Percentiles rank a stretch among this genome's conserved stretches.
These are phyloP conservation scores for Fonsecaea pedrosoi DNA, from an alignment of 2,329 filamentous ascomycete genomes.

Conservation along the genomic window DNA sequence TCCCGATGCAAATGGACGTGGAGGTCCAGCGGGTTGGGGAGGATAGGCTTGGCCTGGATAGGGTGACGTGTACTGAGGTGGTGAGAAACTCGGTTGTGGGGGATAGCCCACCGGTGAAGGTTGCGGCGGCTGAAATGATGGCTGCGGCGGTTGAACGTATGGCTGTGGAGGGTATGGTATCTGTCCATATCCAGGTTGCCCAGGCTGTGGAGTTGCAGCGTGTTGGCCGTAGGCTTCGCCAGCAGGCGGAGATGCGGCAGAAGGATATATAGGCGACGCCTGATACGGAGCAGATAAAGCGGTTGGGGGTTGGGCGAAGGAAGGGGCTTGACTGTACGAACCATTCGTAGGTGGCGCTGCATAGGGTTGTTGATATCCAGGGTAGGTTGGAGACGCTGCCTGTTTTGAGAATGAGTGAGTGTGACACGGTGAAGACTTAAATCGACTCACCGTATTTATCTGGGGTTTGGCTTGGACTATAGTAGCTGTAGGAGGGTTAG, in stretches of 20 bases:
- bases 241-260: slow-evolving; percentile 27
- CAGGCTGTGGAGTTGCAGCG: slow-evolving; percentile 40
- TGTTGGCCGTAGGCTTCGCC: slow-evolving; percentile 32
- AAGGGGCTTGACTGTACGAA: slow-evolving; percentile 37
- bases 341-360: slow-evolving; percentile 35
- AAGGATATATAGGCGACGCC: slow-evolving; percentile 23
- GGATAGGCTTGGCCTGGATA: slow-evolving; percentile 48
- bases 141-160: slow-evolving; percentile 24
- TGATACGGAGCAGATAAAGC: slow-evolving; percentile 30
- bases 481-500: slow-evolving; percentile 56
- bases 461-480: slow-evolving; percentile 46
- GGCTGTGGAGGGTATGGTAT: slow-evolving; percentile 30
- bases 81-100: slow-evolving; percentile 45
- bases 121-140: slow-evolving; percentile 36
- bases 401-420: slow-evolving; percentile 22
- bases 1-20: slow-evolving; percentile 49
- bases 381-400: slow-evolving; percentile 33
- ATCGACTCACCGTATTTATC: slow-evolving; percentile 55
- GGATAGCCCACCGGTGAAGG: slow-evolving; percentile 34
- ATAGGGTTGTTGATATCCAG: slow-evolving; percentile 38
- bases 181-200: slow-evolving; percentile 35
- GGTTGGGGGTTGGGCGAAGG: slow-evolving; percentile 33
- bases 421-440: slow-evolving; percentile 2
- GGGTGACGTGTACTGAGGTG: slow-evolving; percentile 43
- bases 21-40: slow-evolving; percentile 42